phyloP scores from a whole-genome alignment of 2,329 filamentous ascomycete genomes.

The Chaetomium olivaceum region DNA sequence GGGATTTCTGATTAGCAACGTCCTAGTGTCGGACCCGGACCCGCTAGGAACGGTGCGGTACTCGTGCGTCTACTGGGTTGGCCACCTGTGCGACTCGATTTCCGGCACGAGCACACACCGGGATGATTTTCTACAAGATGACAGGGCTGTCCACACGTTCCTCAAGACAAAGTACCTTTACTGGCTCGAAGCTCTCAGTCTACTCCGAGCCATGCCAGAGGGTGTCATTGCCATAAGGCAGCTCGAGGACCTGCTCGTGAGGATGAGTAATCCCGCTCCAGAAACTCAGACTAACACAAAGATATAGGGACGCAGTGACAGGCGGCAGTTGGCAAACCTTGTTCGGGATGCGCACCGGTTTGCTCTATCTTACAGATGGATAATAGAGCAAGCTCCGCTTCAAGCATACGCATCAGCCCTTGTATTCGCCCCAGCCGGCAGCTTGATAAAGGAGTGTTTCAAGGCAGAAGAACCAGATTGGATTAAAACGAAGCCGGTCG shows the following conservation, averaged over 20 bases:
- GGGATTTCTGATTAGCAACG: conserved; percentile 18
- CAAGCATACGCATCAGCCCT: conserved; percentile 28
- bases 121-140: background rate
- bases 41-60: conserved; percentile 25
- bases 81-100: conserved; percentile 19
- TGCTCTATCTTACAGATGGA: conserved; percentile 16
- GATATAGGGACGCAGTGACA: conserved; percentile 5
- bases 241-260: conserved; percentile 23
- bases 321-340: conserved; percentile 1
- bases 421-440: conserved; percentile 23
- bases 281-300: conserved; percentile 1
- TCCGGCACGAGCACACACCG: background rate
- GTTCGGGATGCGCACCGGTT: conserved; percentile 28
- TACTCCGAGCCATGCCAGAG: conserved; percentile 21
- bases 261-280: background rate
- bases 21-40: conserved; percentile 19
- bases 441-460: conserved; percentile 19
- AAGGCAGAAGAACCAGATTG: conserved; percentile 21
- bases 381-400: conserved; percentile 27
- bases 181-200: conserved; percentile 28
- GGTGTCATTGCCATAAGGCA: conserved; percentile 21
- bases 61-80: conserved; percentile 27
- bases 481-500: conserved; percentile 17
- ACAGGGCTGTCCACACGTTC: conserved; percentile 16
- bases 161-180: conserved; percentile 27